A percentile compares a stretch with the other conserved stretches of the same genome.
Conservation (phyloP, 768 basidiomycete genomes). For the Filobasidium wieringae region DNA sequence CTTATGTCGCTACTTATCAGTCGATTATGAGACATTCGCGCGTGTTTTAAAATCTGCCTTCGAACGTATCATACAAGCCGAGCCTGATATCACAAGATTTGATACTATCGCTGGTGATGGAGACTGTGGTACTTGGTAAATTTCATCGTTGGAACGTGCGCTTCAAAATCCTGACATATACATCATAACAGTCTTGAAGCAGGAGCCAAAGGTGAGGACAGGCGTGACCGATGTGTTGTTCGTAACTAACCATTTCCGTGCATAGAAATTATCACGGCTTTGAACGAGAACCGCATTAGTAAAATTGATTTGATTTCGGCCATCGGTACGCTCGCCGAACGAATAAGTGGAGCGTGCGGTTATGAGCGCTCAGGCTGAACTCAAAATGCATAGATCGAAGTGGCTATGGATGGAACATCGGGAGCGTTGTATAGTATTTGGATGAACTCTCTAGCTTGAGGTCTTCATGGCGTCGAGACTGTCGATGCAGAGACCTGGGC, state of each 20-base stretch:
- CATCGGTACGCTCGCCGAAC: neutral
- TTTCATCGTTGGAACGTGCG: neutral
- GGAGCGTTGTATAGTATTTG: conserved; percentile 84
- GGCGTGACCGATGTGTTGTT: neutral
- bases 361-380: neutral
- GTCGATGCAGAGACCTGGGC: conserved; percentile 51
- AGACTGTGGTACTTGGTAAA: conserved; percentile 44
- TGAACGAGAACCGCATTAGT: neutral
- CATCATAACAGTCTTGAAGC: neutral
- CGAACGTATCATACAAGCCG: conserved; percentile 56
- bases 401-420: conserved; percentile 73
- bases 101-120: conserved; percentile 90
- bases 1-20: neutral
- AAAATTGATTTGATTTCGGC: neutral
- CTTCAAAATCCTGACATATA: neutral
- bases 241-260: no score
- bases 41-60: conserved; percentile 49
- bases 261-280: neutral
- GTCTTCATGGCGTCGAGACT: conserved; percentile 43
- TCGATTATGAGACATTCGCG: neutral
- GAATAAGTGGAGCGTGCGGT: neutral
- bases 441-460: conserved; percentile 53
- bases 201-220: neutral
- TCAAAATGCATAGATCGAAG: neutral
- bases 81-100: conserved; percentile 80